Evolutionary conservation across 192 early-diverging fungal species (phyloP).

Genomic region (Coemansia reversa): DNA sequence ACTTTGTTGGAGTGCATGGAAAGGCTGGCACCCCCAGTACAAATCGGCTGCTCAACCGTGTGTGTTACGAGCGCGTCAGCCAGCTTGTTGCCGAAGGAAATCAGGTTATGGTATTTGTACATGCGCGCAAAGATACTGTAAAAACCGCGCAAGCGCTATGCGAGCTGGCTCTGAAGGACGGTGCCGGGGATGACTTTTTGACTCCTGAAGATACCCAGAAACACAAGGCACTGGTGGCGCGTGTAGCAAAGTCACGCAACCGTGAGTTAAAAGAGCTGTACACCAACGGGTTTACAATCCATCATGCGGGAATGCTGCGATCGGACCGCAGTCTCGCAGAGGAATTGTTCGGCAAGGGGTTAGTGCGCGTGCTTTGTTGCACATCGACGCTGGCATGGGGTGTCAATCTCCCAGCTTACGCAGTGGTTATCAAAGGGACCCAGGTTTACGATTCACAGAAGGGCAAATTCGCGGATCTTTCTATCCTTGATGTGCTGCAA

Average conservation of each 20-base stretch:
- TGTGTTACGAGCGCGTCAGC: constrained; percentile 83
- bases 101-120: constrained; percentile 99
- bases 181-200: constrained; percentile 43
- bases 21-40: constrained; percentile 71
- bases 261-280: constrained; percentile 88
- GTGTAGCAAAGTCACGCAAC: constrained; percentile 74
- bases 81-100: constrained; percentile 76
- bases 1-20: constrained; percentile 91
- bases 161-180: constrained; percentile 69
- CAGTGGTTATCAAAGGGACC: constrained; percentile 98
- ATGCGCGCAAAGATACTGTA: constrained; percentile 97
- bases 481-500: constrained; percentile 98
- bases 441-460: constrained; percentile 93
- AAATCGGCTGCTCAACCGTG: constrained; percentile 70
- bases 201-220: constrained; percentile 41
- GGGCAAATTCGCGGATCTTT: constrained; percentile 91
- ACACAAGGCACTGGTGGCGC: constrained; percentile 55
- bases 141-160: constrained; percentile 82
- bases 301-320: constrained; percentile 95
- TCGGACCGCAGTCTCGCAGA: constrained; percentile 85
- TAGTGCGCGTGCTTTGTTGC: constrained; percentile 84
- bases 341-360: constrained; percentile 84
- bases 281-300: constrained; percentile 82
- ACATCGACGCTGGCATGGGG: constrained; percentile 99
- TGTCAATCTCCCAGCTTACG: constrained; percentile 97